phyloP scores from a whole-genome alignment of 1,284 basidiomycete genomes.

The Cystobasidium slooffiae region DNA sequence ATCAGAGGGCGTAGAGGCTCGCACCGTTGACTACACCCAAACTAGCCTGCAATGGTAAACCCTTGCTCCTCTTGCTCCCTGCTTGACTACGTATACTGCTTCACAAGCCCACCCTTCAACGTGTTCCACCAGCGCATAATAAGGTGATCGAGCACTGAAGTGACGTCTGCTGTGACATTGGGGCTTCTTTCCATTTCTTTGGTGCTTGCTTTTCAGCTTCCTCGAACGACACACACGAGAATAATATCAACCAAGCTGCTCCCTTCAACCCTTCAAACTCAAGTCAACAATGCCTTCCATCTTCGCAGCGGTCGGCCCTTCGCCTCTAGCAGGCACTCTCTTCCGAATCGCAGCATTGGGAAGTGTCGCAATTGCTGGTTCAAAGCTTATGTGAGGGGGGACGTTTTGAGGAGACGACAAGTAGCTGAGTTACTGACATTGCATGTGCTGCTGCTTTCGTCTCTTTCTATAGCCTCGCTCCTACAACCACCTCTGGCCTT shows the following conservation, averaged over 20 bases:
- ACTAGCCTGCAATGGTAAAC: too few species aligned
- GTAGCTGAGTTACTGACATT: background rate
- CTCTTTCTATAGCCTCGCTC: conserved; percentile 21
- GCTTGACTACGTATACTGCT: too few species aligned
- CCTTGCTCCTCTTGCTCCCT: too few species aligned
- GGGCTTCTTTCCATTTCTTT: conserved; percentile 2
- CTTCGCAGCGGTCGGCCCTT: conserved; percentile 32
- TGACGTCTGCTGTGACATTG: conserved; percentile 2
- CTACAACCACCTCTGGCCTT: conserved; percentile 26
- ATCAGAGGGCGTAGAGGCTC: too few species aligned
- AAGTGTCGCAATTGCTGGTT: conserved; percentile 11
- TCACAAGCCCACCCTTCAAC: too few species aligned
- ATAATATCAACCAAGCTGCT: conserved; percentile 2
- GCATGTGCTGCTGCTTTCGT: conserved; percentile 14
- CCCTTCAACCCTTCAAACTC: background rate
- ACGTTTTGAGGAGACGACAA: background rate
- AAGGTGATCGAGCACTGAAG: background rate
- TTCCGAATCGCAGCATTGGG: conserved; percentile 27
- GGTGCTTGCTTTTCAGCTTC: too few species aligned
- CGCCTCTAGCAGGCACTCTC: conserved; percentile 38
- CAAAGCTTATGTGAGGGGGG: conserved; percentile 23
- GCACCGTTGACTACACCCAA: too few species aligned
- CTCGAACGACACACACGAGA: background rate
- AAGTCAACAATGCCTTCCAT: conserved; percentile 31
- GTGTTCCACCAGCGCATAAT: background rate